Evolutionary conservation across 805 yeast genomes (phyloP).

Genomic region (Candida taoyuanica): DNA sequence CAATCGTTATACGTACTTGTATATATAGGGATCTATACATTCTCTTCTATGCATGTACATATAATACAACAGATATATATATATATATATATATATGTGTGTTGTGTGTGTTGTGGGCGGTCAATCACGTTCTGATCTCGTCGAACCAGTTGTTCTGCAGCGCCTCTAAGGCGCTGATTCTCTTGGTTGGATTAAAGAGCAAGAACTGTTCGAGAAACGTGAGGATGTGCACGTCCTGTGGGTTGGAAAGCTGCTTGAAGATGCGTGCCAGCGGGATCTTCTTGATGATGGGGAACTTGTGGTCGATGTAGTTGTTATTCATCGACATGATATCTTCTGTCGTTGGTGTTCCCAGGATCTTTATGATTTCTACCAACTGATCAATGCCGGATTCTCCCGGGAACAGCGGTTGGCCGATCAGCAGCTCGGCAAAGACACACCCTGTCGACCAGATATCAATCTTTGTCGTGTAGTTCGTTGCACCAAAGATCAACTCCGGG

Average conservation of each 20-base stretch:
- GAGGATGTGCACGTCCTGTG: slow-evolving; percentile 42
- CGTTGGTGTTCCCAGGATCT: slow-evolving; percentile 94
- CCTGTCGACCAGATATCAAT: slow-evolving; percentile 98
- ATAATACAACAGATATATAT: too few relatives aligned
- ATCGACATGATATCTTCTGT: slow-evolving; percentile 86
- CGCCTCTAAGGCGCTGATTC: slow-evolving; percentile 56
- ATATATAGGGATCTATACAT: too few relatives aligned
- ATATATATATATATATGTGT: too few relatives aligned
- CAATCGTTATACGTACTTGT: too few relatives aligned
- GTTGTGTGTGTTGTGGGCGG: too few relatives aligned
- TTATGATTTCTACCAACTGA: slow-evolving; percentile 94
- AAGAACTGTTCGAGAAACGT: slow-evolving; percentile 3
- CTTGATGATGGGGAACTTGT: slow-evolving; percentile 84
- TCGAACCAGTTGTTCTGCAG: slow-evolving; percentile 51
- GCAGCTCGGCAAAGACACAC: slow-evolving; percentile 95
- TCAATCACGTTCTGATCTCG: slow-evolving; percentile 8
- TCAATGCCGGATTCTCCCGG: slow-evolving; percentile 98
- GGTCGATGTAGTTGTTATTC: slow-evolving; percentile 98
- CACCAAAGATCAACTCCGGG: slow-evolving; percentile 96
- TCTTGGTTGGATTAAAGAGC: slow-evolving; percentile 48
- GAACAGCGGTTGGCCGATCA: slow-evolving; percentile 92
- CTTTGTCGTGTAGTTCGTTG: slow-evolving; percentile 92
- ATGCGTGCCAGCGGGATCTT: slow-evolving; percentile 70
- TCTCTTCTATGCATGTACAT: too few relatives aligned
- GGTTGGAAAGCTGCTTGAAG: slow-evolving; percentile 50